Base-by-base conservation (phyloP, 2,329 filamentous ascomycete genomes). In the Stagonosporopsis chrysanthemi region DNA sequence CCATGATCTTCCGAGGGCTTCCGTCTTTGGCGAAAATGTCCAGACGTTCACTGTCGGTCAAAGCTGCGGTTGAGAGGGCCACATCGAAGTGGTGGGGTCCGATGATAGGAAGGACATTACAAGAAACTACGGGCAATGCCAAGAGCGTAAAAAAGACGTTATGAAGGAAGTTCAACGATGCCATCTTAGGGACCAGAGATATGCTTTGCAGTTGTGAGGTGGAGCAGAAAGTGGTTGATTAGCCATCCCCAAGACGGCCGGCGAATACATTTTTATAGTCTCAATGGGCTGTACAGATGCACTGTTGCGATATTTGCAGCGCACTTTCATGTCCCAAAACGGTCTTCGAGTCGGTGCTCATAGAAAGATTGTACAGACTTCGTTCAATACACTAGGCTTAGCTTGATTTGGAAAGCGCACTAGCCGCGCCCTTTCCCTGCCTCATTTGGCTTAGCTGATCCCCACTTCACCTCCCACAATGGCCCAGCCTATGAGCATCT, bases 1-100 rank as follows among this genome's bases (percentile, higher is more conserved):
- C 47, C 69, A 72, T 64, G 23, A 72, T 54, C 8, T 45, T 58
- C n/a, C 67, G 65, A 11, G 23, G 9, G 26, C 60, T 52, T 12
- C 58, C 53, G 33, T 70, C 56, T 2, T 61, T 60, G n/a, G 64
- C 60, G 28, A 65, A 70, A 3, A 65, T 63, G 26, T 72, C 67
- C 1, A 51, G 42, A n/a, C 68, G 66, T 19, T 39, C 11, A 9
- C 38, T 17, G 46, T 71, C 68, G 6, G 62, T 70, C 26, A 70
- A 45, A 0, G 60, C 47, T 28, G 59, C 41, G 8, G 61, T 48
- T 11, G 61, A 61, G 14, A 64, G 59, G 22, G 48, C 45, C 1
- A 68, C 62, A 36, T 65, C 61, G 38, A 53, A 62, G 24, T 40
- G 39, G 15, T 60, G 24, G 6, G 56, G 42, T 46, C 60, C 60